Evolutionary conservation across 2,329 filamentous ascomycete species (phyloP), one percentile per base, ranked within the genome.

Genomic region (Microsporum ferrugineum): DNA sequence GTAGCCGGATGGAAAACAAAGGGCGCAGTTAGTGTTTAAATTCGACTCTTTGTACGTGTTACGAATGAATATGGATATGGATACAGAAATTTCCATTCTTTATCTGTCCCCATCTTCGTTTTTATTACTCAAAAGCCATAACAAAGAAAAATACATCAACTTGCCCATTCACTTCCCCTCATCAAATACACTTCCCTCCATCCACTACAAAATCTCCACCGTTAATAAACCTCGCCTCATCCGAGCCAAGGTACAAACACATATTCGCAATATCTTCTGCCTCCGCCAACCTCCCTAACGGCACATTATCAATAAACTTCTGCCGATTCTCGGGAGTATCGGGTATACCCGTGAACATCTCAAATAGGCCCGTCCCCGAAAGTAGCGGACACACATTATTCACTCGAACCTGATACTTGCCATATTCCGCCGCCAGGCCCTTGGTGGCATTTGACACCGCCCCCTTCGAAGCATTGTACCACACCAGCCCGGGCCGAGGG

Each of bases 361-460:
- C 76, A 64, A 82, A 83, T 29, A 89, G 78, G 2, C 83, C 84
- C 0, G 87, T 90, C 14, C 79, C 82, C 1, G 83, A 85, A 0
- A 89, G 77, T 0, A 89, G 79, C 0, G 87, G 87, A 55, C 84
- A 88, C 12, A 91, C 83, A 1, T 82, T 80, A 64, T 89, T 89
- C 67, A 91, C 85, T 0, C 87, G 82, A 65, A 91, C 88, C 65
- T 88, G 80, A 60, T 88, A 81, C 0, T 83, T 80, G 0, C 84
- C 88, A 66, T 87, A 91, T 71, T 91, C 88, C 1, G 87, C 84
- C 0, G 87, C 88, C 65, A 91, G 78, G 8, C 81, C 81, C 73
- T 84, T 85, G 2, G 83, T 85, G 7, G 82, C 83, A 65, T 77
- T 78, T 10, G 74, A 72, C 33, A 77, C 75, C 17, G 76, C 76